Conservation (phyloP, 768 basidiomycete species). For the Lyophyllum semitale region DNA sequence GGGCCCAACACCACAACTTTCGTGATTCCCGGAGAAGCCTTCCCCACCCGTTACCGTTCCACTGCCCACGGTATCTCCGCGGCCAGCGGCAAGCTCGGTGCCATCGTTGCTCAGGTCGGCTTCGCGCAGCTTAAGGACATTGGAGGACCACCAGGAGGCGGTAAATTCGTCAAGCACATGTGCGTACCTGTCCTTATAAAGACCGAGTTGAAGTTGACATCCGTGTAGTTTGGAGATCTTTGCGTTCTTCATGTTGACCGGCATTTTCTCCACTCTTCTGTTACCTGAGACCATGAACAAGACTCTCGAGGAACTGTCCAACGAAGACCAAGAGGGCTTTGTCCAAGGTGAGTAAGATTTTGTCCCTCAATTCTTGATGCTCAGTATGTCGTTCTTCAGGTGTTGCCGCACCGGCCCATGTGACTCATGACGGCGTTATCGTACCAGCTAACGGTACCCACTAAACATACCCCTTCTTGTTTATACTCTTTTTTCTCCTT, state of each 20-base stretch:
- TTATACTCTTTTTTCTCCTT: background rate
- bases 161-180: conserved; percentile 69
- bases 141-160: conserved; percentile 63
- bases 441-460: background rate
- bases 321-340: conserved; percentile 69
- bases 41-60: conserved; percentile 88
- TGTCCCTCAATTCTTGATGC: background rate
- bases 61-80: conserved; percentile 86
- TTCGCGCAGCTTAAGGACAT: conserved; percentile 72
- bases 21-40: conserved; percentile 77
- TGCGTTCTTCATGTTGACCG: conserved; percentile 85
- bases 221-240: conserved; percentile 69
- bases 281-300: conserved; percentile 76
- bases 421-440: background rate
- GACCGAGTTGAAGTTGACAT: background rate
- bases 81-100: conserved; percentile 81
- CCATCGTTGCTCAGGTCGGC: conserved; percentile 78
- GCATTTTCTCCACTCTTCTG: conserved; percentile 78
- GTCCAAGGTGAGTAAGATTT: conserved; percentile 32
- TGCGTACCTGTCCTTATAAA: conserved; percentile 33
- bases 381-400: background rate
- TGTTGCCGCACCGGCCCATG: background rate
- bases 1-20: conserved; percentile 84
- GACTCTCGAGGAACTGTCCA: conserved; percentile 72
- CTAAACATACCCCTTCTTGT: background rate